phyloP scores from a whole-genome alignment of 768 basidiomycete genomes.

The Agrocybe praecox region DNA sequence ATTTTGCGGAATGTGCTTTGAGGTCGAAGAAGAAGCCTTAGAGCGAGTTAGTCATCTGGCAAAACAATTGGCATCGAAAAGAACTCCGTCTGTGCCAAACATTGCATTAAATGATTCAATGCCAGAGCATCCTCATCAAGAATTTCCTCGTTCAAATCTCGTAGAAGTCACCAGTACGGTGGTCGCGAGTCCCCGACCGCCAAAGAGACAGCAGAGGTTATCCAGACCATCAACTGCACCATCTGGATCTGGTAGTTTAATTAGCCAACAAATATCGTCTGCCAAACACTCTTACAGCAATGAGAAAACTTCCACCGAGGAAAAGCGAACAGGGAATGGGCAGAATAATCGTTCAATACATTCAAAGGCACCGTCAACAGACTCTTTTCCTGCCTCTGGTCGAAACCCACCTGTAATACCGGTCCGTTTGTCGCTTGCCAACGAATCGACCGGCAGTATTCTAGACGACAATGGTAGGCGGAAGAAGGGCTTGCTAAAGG shows the following conservation, averaged over 20 bases:
- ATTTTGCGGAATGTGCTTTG: slow-evolving; percentile 62
- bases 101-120: neutral
- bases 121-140: neutral
- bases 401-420: slow-evolving; percentile 15
- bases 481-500: slow-evolving; percentile 43
- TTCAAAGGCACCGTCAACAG: slow-evolving; percentile 56
- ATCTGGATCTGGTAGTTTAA: slow-evolving; percentile 14
- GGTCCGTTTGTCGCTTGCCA: slow-evolving; percentile 14
- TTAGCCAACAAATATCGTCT: slow-evolving; percentile 24
- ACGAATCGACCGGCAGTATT: slow-evolving; percentile 27
- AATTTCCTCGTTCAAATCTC: slow-evolving; percentile 10
- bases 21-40: slow-evolving; percentile 72
- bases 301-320: too few species aligned
- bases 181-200: slow-evolving; percentile 10
- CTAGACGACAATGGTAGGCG: slow-evolving; percentile 42
- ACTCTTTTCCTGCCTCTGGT: slow-evolving; percentile 47
- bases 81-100: slow-evolving; percentile 18
- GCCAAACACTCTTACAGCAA: slow-evolving; percentile 14
- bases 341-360: slow-evolving; percentile 30
- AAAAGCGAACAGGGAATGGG: slow-evolving; percentile 15
- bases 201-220: slow-evolving; percentile 23
- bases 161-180: slow-evolving; percentile 16
- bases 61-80: slow-evolving; percentile 30
- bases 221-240: slow-evolving; percentile 50
- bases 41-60: slow-evolving; percentile 66